Evolutionary conservation across 345 rosid species (phyloP), one percentile per base, ranked within the genome.

Genomic region (Erodium maritimum): DNA sequence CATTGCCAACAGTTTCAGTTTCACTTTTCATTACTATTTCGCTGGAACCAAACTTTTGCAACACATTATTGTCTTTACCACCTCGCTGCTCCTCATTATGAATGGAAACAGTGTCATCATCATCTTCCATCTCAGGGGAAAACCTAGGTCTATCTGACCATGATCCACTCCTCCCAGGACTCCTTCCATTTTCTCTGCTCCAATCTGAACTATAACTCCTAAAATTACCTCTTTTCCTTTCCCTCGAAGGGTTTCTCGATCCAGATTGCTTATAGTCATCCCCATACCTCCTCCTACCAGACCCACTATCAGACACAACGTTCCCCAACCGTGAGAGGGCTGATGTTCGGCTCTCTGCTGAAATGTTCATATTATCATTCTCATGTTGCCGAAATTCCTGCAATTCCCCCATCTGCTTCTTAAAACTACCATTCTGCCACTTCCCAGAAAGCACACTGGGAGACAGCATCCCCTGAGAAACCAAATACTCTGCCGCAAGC

Each of bases 401-500:
- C 70, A 71, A 78, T 58, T 79, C 91, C 5, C 73, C 69, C n/a
- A 64, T 65, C 61, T 79, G 83, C 69, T 73, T 84, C 81, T 75
- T 86, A 50, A 77, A 76, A 71, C 67, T 71, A 62, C 83, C 89
- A 71, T 82, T 80, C 71, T 81, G 91, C 96, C 89, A 85, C 78
- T 85, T 85, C 22, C 74, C 73, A n/a, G 85, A 70, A 29, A 89
- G 80, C 71, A 69, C 78, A 64, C 67, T 75, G 5, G 79, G 74
- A 13, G 95, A 78, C 48, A 87, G 55, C 52, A 79, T 62, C 33
- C 97, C 97, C 74, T 80, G 86, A 71, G 91, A 87, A 56, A 85
- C 95, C 71, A 93, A 80, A 67, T 89, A 89, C 75, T 93, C 97
- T 1, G 90, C 84, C 1, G 97, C 99, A 64, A 93, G 87, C 65